phyloP scores from a whole-genome alignment of 352 stramenopile species.

The Globisporangium cederbergense region DNA sequence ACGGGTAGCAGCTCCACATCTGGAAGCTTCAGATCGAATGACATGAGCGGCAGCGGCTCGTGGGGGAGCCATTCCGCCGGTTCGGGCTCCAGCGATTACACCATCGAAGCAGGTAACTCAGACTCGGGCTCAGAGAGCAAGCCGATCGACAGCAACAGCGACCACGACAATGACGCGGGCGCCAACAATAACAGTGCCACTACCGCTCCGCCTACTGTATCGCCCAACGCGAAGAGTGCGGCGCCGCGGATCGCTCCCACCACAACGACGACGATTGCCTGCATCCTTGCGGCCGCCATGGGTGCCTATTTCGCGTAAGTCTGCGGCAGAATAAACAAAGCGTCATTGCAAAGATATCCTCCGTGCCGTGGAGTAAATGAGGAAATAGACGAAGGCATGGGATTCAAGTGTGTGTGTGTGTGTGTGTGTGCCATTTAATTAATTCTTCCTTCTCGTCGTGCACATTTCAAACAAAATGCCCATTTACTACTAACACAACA shows the following conservation, averaged over 20 bases:
- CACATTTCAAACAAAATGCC: not conserved
- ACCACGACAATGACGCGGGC: no score
- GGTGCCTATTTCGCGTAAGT: not conserved
- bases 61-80: not conserved
- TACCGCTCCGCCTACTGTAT: not conserved
- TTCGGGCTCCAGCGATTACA: not conserved
- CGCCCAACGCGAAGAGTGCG: not conserved
- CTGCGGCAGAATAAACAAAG: not conserved
- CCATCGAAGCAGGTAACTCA: not conserved
- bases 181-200: not conserved
- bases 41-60: not conserved
- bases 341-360: not conserved
- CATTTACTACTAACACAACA: no score
- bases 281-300: not conserved
- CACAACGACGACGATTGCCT: not conserved
- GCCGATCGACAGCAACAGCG: not conserved
- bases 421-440: not conserved
- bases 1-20: not conserved
- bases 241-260: not conserved
- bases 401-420: not conserved
- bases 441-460: not conserved
- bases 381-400: not conserved
- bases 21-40: not conserved
- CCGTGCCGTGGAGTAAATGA: not conserved
- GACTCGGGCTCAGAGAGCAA: not conserved